These are phyloP conservation scores for Carpinus fangiana DNA, from an alignment of 306 rosid species.

Conservation along the genomic window DNA sequence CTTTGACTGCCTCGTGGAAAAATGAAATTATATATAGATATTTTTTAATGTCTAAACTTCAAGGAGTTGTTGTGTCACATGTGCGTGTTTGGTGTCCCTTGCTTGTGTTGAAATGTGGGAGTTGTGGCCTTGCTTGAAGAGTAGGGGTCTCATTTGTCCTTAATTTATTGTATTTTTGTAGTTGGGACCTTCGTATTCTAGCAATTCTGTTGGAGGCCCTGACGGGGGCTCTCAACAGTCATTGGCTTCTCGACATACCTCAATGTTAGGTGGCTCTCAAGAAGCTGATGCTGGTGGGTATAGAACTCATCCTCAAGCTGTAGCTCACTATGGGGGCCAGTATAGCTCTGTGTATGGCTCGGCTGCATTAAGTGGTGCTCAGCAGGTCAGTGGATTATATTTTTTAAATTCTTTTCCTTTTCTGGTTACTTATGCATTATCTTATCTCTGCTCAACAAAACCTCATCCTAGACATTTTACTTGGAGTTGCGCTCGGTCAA, in stretches of 20 bases:
- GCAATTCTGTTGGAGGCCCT: conserved; percentile 74
- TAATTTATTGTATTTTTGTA: conserved; percentile 31
- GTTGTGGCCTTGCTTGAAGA: not conserved
- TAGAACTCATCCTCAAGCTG: conserved; percentile 64
- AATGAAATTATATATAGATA: not conserved
- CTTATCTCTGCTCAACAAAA: not conserved
- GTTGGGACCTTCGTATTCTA: conserved; percentile 74
- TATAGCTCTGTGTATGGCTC: conserved; percentile 89
- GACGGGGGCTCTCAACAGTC: conserved; percentile 70
- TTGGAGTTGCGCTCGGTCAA: not conserved
- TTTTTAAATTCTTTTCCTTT: not conserved
- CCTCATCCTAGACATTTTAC: not conserved
- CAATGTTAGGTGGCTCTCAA: conserved; percentile 69
- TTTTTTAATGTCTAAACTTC: not conserved
- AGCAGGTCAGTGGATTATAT: conserved; percentile 55
- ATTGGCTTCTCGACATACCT: conserved; percentile 71
- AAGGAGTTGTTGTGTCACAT: not conserved
- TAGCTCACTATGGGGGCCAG: conserved; percentile 84
- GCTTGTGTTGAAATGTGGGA: not conserved
- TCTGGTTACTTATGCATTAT: not conserved
- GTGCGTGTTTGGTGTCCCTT: not conserved
- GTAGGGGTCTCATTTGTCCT: conserved; percentile 14
- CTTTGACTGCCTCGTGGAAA: not conserved
- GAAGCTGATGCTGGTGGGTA: conserved; percentile 73
- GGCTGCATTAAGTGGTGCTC: conserved; percentile 61